A percentile compares a stretch with the other conserved stretches of the same genome.
Conservation (phyloP, 78 protist species). For the Mastigamoeba balamuthi region DNA sequence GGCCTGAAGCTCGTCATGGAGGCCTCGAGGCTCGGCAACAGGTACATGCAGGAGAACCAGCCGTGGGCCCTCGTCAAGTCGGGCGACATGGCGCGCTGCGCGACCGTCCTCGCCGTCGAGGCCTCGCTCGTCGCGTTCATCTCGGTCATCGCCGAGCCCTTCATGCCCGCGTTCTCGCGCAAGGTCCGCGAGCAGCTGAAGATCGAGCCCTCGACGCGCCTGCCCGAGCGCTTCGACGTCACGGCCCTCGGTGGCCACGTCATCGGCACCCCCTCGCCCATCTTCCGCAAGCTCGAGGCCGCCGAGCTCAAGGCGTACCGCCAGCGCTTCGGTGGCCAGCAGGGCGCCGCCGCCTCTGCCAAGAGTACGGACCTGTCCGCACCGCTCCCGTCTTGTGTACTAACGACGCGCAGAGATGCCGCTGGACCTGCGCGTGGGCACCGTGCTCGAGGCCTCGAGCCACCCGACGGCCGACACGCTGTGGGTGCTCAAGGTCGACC, state of each 20-base stretch:
- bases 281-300: slow-evolving; percentile 2
- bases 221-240: slow-evolving; percentile 9
- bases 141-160: slow-evolving; percentile 55
- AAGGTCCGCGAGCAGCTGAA: slow-evolving; percentile 15
- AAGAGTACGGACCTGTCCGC: neutral
- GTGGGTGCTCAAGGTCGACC: slow-evolving; percentile 26
- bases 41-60: slow-evolving; percentile 42
- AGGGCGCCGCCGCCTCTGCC: neutral
- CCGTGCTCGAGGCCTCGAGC: neutral
- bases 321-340: slow-evolving; percentile 10
- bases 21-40: slow-evolving; percentile 39
- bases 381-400: neutral
- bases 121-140: slow-evolving; percentile 17
- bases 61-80: slow-evolving; percentile 48
- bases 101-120: slow-evolving; percentile 21
- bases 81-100: slow-evolving; percentile 27
- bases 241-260: slow-evolving; percentile 18
- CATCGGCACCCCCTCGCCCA: neutral
- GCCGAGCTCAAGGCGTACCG: slow-evolving; percentile 9
- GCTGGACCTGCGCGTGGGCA: slow-evolving; percentile 44
- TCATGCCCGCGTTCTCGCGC: slow-evolving; percentile 38
- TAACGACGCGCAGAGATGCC: slow-evolving; percentile 24
- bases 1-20: slow-evolving; percentile 39
- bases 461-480: slow-evolving; percentile 45
- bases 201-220: neutral